A percentile compares a stretch with the other conserved stretches of the same genome.
These are phyloP conservation scores for Candida vartiovaarae DNA, from an alignment of 805 yeast species.

Conservation along the genomic window DNA sequence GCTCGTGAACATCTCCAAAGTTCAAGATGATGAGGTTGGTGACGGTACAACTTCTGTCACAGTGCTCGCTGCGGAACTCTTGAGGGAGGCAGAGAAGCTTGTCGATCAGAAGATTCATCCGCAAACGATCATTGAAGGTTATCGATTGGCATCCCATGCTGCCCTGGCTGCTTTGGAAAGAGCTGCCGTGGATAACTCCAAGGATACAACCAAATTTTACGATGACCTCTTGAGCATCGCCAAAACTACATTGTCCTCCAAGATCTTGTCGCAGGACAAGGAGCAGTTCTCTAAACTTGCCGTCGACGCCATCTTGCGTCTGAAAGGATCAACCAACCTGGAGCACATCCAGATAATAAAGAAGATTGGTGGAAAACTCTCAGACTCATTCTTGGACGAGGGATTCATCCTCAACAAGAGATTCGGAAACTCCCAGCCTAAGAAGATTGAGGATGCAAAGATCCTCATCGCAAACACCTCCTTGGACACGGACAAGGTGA, in stretches of 20 bases:
- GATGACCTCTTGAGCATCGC: constrained; percentile 82
- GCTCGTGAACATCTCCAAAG: constrained; percentile 87
- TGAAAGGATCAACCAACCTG: constrained; percentile 81
- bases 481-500: constrained; percentile 95
- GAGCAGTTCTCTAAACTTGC: constrained; percentile 84
- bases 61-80: constrained; percentile 79
- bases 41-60: constrained; percentile 97
- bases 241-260: constrained; percentile 87
- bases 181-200: constrained; percentile 72
- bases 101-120: constrained; percentile 94
- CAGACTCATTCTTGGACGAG: constrained; percentile 91
- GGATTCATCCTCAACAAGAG: constrained; percentile 89
- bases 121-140: constrained; percentile 95
- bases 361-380: constrained; percentile 85
- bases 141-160: constrained; percentile 78
- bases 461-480: constrained; percentile 93
- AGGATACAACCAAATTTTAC: constrained; percentile 60
- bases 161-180: constrained; percentile 76
- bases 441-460: constrained; percentile 70
- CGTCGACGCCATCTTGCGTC: constrained; percentile 88
- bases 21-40: constrained; percentile 58
- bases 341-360: constrained; percentile 92
- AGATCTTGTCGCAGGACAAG: constrained; percentile 91
- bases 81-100: constrained; percentile 90
- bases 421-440: constrained; percentile 94